Base-by-base conservation (phyloP, 305 asterid genomes). In the Plantago coronopus region DNA sequence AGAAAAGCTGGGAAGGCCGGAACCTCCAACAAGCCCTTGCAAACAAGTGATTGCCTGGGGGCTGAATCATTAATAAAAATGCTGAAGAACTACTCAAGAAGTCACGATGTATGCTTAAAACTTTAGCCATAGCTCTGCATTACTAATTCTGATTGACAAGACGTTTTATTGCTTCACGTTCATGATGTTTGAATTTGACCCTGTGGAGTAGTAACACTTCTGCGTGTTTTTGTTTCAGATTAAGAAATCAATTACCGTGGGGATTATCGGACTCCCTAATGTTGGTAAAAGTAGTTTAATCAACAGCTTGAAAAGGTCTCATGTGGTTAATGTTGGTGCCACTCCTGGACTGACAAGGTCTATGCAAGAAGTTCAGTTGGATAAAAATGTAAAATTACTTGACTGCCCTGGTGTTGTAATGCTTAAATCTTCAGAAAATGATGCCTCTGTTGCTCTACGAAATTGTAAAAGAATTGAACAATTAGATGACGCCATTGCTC, bases 341-440 rank as follows among this genome's bases (percentile, higher is more conserved):
- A 79, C 86, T 44, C 89, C 84, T 27, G 89, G 89, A 38, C 69
- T 82, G 72, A 82, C 89, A 44, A 74, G 82, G 61, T 77, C 89
- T 6, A 53, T 82, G 80, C 89, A 79, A 76, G 86, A 79, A 71
- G 82, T 82, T 46, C 85, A 89, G 47, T 67, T 93, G 71, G 97
- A 89, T 72, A 93, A 79, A 75, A 87, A 83, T 71, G 96, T 93
- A 37, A 89, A 81, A 69, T 72, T 93, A 66, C 67, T 89, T 70
- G 99, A 93, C 53, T 93, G 95, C 75, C 99, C 97, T 61, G 97
- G 99, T 42, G 95, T 89, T 57, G 96, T 89, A 66, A 78, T 85
- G 89, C 94, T 93, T 72, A 87, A 79, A 75, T 78, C 99, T 21
- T 9, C 88, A 0, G 96, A 75, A 65, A 79, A 67, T 57, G 96